A percentile compares a stretch with the other conserved stretches of the same genome.
Evolutionary conservation across 1,139 yeast species (phyloP).

Genomic region (Zygoascus sp.): DNA sequence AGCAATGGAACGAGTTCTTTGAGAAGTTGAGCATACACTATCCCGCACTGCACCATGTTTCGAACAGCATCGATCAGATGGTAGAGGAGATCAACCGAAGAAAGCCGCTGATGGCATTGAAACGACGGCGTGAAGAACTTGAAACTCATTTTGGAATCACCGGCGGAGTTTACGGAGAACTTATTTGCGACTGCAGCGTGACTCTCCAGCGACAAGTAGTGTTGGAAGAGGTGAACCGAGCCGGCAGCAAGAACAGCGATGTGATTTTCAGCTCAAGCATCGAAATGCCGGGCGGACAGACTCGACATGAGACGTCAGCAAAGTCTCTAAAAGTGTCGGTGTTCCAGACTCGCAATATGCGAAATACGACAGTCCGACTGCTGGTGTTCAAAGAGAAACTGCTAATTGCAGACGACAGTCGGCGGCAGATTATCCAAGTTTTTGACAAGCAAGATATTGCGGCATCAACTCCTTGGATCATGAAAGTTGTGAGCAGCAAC

Average conservation of each 20-base stretch:
- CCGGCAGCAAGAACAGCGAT: constrained; percentile 20
- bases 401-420: constrained; percentile 25
- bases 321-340: constrained; percentile 18
- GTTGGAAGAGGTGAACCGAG: constrained; percentile 18
- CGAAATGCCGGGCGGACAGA: constrained; percentile 12
- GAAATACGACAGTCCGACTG: constrained; percentile 4
- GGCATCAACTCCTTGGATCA: constrained; percentile 20
- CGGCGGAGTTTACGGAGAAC: constrained; percentile 20
- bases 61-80: constrained; percentile 17
- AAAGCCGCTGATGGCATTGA: constrained; percentile 21
- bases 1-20: constrained; percentile 19
- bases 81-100: constrained; percentile 20
- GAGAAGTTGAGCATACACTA: constrained; percentile 14
- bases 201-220: constrained; percentile 19
- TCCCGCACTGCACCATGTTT: constrained; percentile 19
- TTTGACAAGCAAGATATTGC: constrained; percentile 17
- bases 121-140: constrained; percentile 20
- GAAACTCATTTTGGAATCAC: constrained; percentile 20
- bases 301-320: constrained; percentile 14
- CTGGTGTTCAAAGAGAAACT: constrained; percentile 14
- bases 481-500: constrained; percentile 4
- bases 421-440: constrained; percentile 17
- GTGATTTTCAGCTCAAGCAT: constrained; percentile 15
- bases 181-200: constrained; percentile 23
- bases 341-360: constrained; percentile 17